Conservation (phyloP, 768 basidiomycete species). For the Daedalea quercina region DNA sequence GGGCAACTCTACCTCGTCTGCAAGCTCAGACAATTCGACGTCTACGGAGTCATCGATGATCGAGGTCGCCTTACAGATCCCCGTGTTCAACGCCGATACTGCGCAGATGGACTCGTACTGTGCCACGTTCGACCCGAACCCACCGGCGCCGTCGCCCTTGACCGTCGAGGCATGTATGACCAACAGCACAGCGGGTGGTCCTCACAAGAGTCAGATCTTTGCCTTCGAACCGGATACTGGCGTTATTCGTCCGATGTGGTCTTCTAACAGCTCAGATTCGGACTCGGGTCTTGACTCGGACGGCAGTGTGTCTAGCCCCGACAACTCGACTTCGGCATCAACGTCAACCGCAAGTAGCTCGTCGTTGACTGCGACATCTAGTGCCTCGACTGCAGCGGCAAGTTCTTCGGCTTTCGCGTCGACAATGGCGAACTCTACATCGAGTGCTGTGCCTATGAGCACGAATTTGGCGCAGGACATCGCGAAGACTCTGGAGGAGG, state of each 20-base stretch:
- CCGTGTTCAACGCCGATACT: conserved; percentile 32
- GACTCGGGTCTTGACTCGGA: conserved; percentile 16
- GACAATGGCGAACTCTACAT: conserved; percentile 9
- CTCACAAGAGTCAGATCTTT: conserved; percentile 51
- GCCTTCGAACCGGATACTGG: conserved; percentile 43
- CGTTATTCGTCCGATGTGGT: conserved; percentile 48
- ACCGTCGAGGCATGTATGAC: conserved; percentile 38
- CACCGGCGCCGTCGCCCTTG: conserved; percentile 41
- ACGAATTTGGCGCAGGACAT: conserved; percentile 3
- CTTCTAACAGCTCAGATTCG: conserved; percentile 20
- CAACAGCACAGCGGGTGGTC: conserved; percentile 11
- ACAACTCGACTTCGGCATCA: not conserved
- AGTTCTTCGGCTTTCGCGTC: conserved; percentile 12
- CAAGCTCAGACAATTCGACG: conserved; percentile 19
- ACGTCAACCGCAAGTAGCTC: too few species aligned
- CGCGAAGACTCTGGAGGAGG: conserved; percentile 10
- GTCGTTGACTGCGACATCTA: conserved; percentile 1
- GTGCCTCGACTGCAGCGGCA: conserved; percentile 1
- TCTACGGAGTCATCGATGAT: conserved; percentile 4
- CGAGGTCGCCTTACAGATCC: conserved; percentile 37
- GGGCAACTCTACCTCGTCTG: conserved; percentile 18
- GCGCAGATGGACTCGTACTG: conserved; percentile 41
- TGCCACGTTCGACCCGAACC: conserved; percentile 54
- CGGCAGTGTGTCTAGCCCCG: conserved; percentile 2
- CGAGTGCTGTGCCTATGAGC: conserved; percentile 11